A percentile compares a stretch with the other conserved stretches of the same genome.
These are phyloP conservation scores for Ustilago shanxiensis DNA, from an alignment of 1,284 basidiomycete species.

Conservation along the genomic window DNA sequence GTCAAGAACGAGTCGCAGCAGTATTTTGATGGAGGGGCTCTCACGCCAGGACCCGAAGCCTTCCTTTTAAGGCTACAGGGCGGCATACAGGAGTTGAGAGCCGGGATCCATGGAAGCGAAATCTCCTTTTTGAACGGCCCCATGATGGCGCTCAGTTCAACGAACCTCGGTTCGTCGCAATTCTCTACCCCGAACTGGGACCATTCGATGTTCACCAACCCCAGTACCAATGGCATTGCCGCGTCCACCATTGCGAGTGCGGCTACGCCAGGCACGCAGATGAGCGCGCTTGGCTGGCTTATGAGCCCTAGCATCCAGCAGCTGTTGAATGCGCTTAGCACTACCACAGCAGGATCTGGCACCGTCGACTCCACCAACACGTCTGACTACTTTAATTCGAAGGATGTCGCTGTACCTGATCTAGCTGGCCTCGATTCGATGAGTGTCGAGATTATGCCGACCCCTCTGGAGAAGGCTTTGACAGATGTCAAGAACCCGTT, in stretches of 20 bases:
- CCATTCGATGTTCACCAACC: slow-evolving; percentile 42
- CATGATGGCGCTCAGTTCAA: slow-evolving; percentile 33
- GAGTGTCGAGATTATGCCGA: slow-evolving; percentile 20
- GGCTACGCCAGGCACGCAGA: slow-evolving; percentile 29
- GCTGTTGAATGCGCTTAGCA: slow-evolving; percentile 50
- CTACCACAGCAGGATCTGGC: slow-evolving; percentile 34
- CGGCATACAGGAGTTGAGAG: slow-evolving; percentile 59
- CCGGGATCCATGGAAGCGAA: slow-evolving; percentile 57
- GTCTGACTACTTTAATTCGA: slow-evolving; percentile 53
- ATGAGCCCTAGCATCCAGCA: slow-evolving; percentile 62
- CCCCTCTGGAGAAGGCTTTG: slow-evolving; percentile 53
- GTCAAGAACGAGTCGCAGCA: slow-evolving; percentile 52
- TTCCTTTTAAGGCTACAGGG: slow-evolving; percentile 62
- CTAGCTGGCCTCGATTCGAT: slow-evolving; percentile 12
- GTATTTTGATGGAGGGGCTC: slow-evolving; percentile 61
- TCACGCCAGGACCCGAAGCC: slow-evolving; percentile 62
- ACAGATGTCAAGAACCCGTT: slow-evolving; percentile 59
- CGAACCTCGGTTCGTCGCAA: slow-evolving; percentile 30
- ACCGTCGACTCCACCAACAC: slow-evolving; percentile 34
- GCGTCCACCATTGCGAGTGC: slow-evolving; percentile 18
- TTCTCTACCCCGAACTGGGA: slow-evolving; percentile 49
- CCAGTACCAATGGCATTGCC: slow-evolving; percentile 27
- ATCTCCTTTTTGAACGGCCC: slow-evolving; percentile 52
- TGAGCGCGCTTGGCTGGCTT: slow-evolving; percentile 56
- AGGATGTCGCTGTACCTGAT: slow-evolving; percentile 18